Evolutionary conservation across 208 protist genomes (phyloP).

Genomic region (Trypanosoma theileri): DNA sequence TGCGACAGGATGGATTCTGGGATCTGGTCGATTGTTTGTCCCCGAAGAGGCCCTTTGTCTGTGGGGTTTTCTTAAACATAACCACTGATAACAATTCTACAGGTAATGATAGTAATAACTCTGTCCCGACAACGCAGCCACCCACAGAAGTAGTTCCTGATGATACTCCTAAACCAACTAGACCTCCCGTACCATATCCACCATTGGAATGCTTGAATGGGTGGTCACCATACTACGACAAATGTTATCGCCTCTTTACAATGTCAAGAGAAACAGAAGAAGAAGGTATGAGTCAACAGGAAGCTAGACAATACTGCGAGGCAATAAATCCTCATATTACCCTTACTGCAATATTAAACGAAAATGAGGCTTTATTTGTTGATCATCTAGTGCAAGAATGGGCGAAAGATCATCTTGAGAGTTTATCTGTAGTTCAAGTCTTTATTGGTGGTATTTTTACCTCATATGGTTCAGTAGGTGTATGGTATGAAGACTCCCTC

Average conservation of each 20-base stretch:
- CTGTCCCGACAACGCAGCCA: background rate
- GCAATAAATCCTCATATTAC: constrained; percentile 44
- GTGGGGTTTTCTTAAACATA: constrained; percentile 31
- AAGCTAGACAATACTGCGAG: constrained; percentile 36
- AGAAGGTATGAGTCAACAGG: constrained; percentile 33
- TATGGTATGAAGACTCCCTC: constrained; percentile 47
- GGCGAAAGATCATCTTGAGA: background rate
- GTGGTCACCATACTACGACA: constrained; percentile 39
- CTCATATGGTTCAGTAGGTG: constrained; percentile 41
- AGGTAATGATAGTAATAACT: background rate
- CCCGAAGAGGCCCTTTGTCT: constrained; percentile 40
- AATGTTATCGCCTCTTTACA: constrained; percentile 57
- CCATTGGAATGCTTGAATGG: constrained; percentile 42
- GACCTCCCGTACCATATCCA: constrained; percentile 39
- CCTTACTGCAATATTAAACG: constrained; percentile 47
- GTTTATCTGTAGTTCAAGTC: constrained; percentile 12
- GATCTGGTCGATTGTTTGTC: constrained; percentile 30
- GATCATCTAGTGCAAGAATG: constrained; percentile 18
- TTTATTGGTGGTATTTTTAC: constrained; percentile 60
- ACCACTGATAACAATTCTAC: constrained; percentile 6
- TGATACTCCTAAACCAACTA: constrained; percentile 8
- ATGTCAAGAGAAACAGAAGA: constrained; percentile 32
- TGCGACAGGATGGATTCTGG: constrained; percentile 48
- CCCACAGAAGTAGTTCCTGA: background rate
- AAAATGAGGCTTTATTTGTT: constrained; percentile 45